Conservation (phyloP, 352 stramenopile genomes). For the Globisporangium orthogonon region DNA sequence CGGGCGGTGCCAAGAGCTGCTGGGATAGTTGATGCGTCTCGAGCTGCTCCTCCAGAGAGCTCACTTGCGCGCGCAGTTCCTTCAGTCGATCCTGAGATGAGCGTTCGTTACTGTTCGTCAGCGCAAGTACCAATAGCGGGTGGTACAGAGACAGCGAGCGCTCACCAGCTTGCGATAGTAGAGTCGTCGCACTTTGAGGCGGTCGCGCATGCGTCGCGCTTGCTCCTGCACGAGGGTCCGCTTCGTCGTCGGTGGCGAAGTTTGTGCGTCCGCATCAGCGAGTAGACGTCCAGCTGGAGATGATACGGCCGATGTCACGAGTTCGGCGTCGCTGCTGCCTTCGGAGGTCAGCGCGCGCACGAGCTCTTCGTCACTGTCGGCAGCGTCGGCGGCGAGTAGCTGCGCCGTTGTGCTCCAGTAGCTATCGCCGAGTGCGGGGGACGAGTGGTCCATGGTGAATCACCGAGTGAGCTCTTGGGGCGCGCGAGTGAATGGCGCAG, state of each 20-base stretch:
- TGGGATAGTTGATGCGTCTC: not conserved
- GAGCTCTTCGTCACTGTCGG: not conserved
- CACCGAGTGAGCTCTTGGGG: not conserved
- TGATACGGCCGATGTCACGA: not conserved
- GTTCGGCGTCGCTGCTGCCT: not conserved
- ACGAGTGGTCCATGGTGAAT: not conserved
- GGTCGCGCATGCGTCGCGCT: constrained; percentile 11
- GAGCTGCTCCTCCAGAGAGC: constrained; percentile 1
- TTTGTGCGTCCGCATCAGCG: not conserved
- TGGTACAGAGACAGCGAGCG: too few species aligned
- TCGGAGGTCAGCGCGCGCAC: not conserved
- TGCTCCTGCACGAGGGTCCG: not conserved
- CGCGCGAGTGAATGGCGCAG: too few species aligned
- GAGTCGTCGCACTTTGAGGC: constrained; percentile 12
- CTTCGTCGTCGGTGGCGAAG: not conserved
- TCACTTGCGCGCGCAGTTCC: constrained; percentile 1
- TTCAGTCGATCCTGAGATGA: not conserved
- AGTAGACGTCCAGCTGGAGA: not conserved
- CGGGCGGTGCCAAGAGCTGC: not conserved
- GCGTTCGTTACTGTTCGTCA: too few species aligned
- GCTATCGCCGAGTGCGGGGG: not conserved
- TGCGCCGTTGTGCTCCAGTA: constrained; percentile 5
- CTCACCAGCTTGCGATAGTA: constrained; percentile 14
- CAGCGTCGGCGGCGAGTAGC: constrained; percentile 3
- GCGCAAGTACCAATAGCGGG: too few species aligned